Evolutionary conservation across 352 stramenopile genomes (phyloP), one percentile per base, ranked within the genome.

Genomic region (Phytopythium kandeliae): DNA sequence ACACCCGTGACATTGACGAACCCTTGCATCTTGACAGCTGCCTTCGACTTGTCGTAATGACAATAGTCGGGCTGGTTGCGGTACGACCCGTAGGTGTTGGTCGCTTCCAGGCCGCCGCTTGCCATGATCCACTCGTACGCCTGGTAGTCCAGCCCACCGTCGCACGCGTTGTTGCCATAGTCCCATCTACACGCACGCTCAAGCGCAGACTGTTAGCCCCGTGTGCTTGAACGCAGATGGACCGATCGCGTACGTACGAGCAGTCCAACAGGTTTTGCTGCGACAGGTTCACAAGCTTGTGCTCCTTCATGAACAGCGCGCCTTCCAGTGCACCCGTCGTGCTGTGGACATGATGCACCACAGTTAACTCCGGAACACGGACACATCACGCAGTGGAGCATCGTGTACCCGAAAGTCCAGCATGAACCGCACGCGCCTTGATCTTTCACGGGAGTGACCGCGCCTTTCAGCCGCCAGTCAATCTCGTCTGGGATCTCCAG

Each of bases 221-320:
- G n/a, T n/a, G n/a, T 9, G 6, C 6, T 16, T 12, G 31, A 16
- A 46, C n/a, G 21, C 41, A 34, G 12, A 63, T 8, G 31, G 17
- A 11, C 25, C 16, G 17, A 35, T 37, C 13, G 22, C 19, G 2
- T 16, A 50, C 77, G 33, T 67, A 92, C 77, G 86, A 96, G 71
- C 89, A 97, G 55, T 97, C 89, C 30, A 97, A 67, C 4, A 96
- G 69, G 40, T 89, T 92, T 54, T 97, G 89, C 62, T 96, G 78
- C 34, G 84, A 95, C 47, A 96, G 69, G 59, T 87, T 85, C 46
- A 77, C 84, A 21, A 92, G 67, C 45, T 87, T 81, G 40, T 92
- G 75, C 28, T 77, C 64, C 38, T 90, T 74, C 54, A 65, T 51
- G 55, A 86, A 92, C 45, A 91, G 57, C 15, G 73, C 70, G 37